Evolutionary conservation across 345 rosid genomes (phyloP), one percentile per base, ranked within the genome.

Genomic region (Corymbia maculata): DNA sequence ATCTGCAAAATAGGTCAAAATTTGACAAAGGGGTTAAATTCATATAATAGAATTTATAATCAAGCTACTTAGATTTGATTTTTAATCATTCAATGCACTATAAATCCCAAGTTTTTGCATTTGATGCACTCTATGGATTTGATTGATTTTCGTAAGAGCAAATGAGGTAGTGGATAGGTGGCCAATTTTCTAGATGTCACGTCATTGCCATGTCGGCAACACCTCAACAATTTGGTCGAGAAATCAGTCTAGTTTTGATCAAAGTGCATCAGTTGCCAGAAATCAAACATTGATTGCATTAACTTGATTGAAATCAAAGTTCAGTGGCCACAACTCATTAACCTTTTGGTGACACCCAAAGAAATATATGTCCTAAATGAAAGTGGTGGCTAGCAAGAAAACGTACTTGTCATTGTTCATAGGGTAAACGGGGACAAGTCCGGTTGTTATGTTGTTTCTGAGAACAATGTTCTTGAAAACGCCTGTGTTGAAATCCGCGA

Each of bases 381-480:
- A 68, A 68, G 79, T 32, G 45, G 22, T 32, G 79, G 79, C 79
- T 17, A 30, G 51, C 52, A 30, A 50, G 32, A 85, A 47, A 7
- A 28, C 44, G 6, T 89, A 89, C 90, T 89, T 89, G 88, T 85
- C 85, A 15, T 85, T 28, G 52, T 86, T 84, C 87, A 89, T 61
- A 17, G 90, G 88, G 49, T 89, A 89, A 57, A 89, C 15, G 52
- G 87, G 88, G 45, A 87, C 85, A 12, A 45, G 45, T 45, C 87
- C 90, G 19, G 85, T 84, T 22, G 87, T 89, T 57, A 87, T 89
- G 85, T 89, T 89, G 30, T 52, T 87, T 36, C 7, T 88, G 28
- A 93, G 91, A 21, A 93, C 87, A 85, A 93, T 88, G 90, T 89
- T 90, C 57, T 75, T 85, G 88, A 93, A 88, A 88, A 91, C 93